These are phyloP conservation scores for Penicillium ochrochloron DNA, from an alignment of 495 filamentous ascomycete genomes.

Conservation along the genomic window DNA sequence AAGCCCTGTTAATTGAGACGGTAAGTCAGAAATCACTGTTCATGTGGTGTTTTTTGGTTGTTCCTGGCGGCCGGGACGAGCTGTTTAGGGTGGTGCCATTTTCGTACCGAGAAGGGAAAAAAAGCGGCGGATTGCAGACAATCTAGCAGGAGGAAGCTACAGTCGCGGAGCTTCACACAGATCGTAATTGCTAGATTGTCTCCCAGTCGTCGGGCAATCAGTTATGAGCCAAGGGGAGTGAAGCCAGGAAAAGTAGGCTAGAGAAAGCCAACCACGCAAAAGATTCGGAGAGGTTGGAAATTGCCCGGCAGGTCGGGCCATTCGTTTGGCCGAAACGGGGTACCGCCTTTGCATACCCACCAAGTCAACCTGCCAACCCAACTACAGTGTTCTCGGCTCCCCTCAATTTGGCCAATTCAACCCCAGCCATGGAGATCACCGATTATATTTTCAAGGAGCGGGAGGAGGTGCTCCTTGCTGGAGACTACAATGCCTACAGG, in stretches of 20 bases:
- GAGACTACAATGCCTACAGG: conserved; percentile 87
- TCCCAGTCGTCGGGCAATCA: not conserved
- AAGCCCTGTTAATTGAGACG: conserved; percentile 1
- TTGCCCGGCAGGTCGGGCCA: conserved; percentile 38
- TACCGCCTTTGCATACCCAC: conserved; percentile 35
- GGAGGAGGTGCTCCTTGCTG: conserved; percentile 81
- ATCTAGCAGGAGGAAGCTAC: conserved; percentile 11
- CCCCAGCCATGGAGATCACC: conserved; percentile 81
- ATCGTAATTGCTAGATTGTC: not conserved
- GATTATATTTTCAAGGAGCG: conserved; percentile 75
- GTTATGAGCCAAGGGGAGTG: not conserved
- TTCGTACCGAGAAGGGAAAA: conserved; percentile 29
- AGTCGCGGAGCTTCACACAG: not conserved
- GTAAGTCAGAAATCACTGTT: conserved; percentile 19
- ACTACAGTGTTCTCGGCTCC: conserved; percentile 7
- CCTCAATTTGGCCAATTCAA: conserved; percentile 16
- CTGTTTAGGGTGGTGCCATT: conserved; percentile 24
- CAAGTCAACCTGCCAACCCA: conserved; percentile 32
- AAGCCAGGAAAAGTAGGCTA: conserved; percentile 7
- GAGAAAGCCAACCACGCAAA: conserved; percentile 19
- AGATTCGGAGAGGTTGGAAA: conserved; percentile 35
- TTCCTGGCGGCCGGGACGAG: conserved; percentile 18
- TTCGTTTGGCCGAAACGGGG: conserved; percentile 48
- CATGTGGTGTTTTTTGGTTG: not conserved
- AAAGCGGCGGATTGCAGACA: conserved; percentile 10